Evolutionary conservation across 805 yeast species (phyloP).

Genomic region (Komagataella kurtzmanii): DNA sequence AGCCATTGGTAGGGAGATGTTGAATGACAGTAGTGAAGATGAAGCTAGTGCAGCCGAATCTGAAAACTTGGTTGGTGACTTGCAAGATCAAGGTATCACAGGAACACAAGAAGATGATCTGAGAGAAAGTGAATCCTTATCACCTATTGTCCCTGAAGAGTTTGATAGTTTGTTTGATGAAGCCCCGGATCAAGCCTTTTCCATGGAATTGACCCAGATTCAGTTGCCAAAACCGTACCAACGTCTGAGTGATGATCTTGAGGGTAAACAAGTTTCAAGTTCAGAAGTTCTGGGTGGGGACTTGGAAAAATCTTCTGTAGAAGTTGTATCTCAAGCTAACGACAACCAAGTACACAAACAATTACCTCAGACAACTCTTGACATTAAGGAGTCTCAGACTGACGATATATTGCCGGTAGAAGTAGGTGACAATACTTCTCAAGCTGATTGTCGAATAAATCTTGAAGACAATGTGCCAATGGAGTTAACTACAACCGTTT

Average conservation of each 20-base stretch:
- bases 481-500: neutral
- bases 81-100: conserved; percentile 2
- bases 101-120: conserved; percentile 6
- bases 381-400: neutral
- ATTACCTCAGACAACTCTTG: neutral
- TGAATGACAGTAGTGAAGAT: conserved; percentile 1
- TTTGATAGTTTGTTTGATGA: conserved; percentile 1
- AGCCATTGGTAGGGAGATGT: conserved; percentile 3
- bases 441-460: neutral
- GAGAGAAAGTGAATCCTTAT: conserved; percentile 1
- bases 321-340: neutral
- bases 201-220: conserved; percentile 8
- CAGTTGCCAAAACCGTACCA: neutral
- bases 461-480: neutral
- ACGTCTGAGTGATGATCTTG: neutral
- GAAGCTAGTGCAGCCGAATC: conserved; percentile 1
- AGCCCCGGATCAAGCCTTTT: conserved; percentile 3
- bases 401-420: conserved; percentile 12
- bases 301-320: neutral
- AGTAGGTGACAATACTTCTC: conserved; percentile 8
- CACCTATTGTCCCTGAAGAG: neutral
- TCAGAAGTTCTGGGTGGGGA: neutral
- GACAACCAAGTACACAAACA: conserved; percentile 1
- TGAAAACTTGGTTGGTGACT: conserved; percentile 6
- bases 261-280: neutral